phyloP scores from a whole-genome alignment of 2,329 filamentous ascomycete genomes.

The Fusarium neocosmosporiellum region DNA sequence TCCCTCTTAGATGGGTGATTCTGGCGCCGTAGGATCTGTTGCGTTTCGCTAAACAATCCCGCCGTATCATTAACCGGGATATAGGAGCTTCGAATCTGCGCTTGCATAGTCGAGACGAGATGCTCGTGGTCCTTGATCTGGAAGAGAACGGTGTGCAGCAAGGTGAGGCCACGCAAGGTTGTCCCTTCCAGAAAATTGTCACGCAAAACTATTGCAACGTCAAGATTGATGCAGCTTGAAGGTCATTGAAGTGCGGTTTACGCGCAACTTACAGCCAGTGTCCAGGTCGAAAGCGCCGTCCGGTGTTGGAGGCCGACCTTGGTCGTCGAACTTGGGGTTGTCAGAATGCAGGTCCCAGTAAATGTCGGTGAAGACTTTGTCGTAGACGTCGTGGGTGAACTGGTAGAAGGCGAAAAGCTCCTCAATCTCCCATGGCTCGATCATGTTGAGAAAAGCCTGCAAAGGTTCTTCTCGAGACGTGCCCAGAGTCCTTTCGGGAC shows the following conservation, averaged over 20 bases:
- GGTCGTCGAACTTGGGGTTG: background rate
- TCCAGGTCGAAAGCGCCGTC: background rate
- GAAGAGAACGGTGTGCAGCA: background rate
- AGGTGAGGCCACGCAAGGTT: background rate
- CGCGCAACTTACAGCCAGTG: background rate
- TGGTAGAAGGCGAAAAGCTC: background rate
- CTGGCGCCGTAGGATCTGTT: background rate
- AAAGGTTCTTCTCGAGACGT: background rate
- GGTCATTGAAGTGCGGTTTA: background rate
- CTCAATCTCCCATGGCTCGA: background rate
- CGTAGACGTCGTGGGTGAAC: background rate
- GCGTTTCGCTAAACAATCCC: background rate
- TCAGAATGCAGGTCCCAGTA: background rate
- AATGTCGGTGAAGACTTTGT: background rate
- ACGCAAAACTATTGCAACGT: background rate
- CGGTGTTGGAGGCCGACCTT: background rate
- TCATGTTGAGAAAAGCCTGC: background rate
- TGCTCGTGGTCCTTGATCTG: background rate
- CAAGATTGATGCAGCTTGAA: background rate
- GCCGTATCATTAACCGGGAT: background rate
- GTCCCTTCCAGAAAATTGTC: background rate
- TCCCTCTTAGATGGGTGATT: conserved; percentile 1
- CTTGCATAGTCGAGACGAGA: background rate
- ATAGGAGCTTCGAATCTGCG: background rate
- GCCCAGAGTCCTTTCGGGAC: background rate